Conservation (phyloP, 1,139 yeast species). For the Suhomyces panamericanus region DNA sequence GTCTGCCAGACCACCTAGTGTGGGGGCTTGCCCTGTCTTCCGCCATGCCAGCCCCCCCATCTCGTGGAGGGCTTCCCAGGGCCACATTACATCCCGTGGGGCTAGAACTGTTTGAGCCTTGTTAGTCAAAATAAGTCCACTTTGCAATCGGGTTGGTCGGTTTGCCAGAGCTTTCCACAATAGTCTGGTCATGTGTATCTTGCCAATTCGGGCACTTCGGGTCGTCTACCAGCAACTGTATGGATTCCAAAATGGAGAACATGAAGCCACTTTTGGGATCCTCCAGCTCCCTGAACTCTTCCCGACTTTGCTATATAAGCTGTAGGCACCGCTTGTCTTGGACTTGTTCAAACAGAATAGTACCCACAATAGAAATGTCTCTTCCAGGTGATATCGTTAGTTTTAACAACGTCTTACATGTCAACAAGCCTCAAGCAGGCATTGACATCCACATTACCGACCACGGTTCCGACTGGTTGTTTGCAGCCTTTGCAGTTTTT, state of each 20-base stretch:
- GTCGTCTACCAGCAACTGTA: neutral
- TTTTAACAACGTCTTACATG: constrained; percentile 48
- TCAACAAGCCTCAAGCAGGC: constrained; percentile 45
- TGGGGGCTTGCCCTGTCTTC: neutral
- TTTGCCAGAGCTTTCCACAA: neutral
- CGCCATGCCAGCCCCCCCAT: too few relatives aligned
- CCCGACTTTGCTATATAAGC: neutral
- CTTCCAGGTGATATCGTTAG: constrained; percentile 18
- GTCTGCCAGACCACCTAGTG: too few relatives aligned
- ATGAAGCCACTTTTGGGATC: constrained; percentile 1
- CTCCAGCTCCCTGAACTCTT: neutral
- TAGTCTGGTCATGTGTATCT: constrained; percentile 2
- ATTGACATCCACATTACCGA: constrained; percentile 54
- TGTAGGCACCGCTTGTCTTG: neutral
- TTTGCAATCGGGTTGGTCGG: constrained; percentile 4
- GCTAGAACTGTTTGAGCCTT: constrained; percentile 3
- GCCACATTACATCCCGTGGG: constrained; percentile 1
- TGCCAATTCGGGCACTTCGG: constrained; percentile 7
- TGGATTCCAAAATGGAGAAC: neutral
- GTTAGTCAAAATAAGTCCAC: constrained; percentile 3
- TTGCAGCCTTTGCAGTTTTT: constrained; percentile 62
- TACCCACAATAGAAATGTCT: constrained; percentile 5
- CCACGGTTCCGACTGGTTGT: constrained; percentile 70
- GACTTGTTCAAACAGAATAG: neutral
- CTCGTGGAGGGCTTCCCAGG: neutral